Percentiles rank a stretch among this genome's conserved stretches.
Evolutionary conservation across 2,329 filamentous ascomycete genomes (phyloP).

Genomic region (Penicillium frequentans): DNA sequence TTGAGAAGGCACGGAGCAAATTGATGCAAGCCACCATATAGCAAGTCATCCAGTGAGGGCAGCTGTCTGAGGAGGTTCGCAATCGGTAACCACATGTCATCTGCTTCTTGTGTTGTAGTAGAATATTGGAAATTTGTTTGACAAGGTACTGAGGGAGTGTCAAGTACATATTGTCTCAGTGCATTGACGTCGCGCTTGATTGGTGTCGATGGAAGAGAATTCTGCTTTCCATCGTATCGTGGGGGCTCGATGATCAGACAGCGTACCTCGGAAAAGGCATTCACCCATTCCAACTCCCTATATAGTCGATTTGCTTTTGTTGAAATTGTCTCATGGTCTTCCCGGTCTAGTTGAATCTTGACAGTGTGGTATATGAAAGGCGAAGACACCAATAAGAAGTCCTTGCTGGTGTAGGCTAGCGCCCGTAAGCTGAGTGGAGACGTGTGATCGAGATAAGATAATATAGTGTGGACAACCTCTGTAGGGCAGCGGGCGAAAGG

Average conservation of each 20-base stretch:
- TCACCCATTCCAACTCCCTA: neutral
- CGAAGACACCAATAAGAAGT: neutral
- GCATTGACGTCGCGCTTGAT: neutral
- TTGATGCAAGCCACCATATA: neutral
- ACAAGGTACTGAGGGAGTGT: neutral
- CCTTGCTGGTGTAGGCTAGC: neutral
- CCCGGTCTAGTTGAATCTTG: neutral
- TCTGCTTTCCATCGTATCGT: neutral
- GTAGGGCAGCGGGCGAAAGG: neutral
- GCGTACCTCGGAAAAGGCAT: neutral
- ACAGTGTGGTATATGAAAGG: neutral
- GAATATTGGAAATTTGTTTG: neutral
- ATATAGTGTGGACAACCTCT: neutral
- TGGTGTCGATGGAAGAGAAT: neutral
- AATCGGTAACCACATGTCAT: neutral
- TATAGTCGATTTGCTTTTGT: neutral
- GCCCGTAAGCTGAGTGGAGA: neutral
- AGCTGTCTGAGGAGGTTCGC: neutral
- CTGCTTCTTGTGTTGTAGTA: neutral
- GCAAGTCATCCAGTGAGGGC: neutral
- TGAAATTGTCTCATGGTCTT: neutral
- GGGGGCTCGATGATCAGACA: neutral
- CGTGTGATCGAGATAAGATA: neutral
- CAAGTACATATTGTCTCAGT: neutral
- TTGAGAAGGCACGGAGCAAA: neutral